phyloP scores from a whole-genome alignment of 345 rosid genomes.

The Gynandropsis gynandra region DNA sequence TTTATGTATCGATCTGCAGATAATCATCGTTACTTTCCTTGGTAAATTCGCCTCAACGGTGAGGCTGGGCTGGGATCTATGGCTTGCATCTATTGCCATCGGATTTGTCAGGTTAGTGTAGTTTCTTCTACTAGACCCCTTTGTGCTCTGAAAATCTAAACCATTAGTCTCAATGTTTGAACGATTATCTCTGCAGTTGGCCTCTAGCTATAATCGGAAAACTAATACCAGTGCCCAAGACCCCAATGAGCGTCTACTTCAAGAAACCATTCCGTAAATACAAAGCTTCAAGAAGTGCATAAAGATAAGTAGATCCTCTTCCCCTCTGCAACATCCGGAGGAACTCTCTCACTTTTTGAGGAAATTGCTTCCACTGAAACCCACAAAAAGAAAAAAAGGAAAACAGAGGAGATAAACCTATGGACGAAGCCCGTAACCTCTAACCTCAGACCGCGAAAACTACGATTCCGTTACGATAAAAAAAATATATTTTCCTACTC shows the following conservation, averaged over 20 bases:
- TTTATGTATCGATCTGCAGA: slow-evolving; percentile 38
- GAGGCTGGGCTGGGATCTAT: slow-evolving; percentile 57
- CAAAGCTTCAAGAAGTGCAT: slow-evolving; percentile 26
- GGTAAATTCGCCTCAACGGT: slow-evolving; percentile 73
- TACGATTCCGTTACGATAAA: no score
- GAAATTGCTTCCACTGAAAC: no score
- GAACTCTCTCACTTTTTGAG: no score
- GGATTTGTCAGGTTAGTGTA: slow-evolving; percentile 76
- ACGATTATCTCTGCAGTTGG: slow-evolving; percentile 52
- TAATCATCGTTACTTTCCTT: slow-evolving; percentile 73
- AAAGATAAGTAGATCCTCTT: not conserved
- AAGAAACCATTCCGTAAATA: slow-evolving; percentile 39
- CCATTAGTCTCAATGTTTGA: not conserved
- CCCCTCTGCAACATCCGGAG: no score
- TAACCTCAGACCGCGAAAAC: no score
- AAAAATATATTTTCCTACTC: slow-evolving; percentile 14
- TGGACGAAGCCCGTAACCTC: no score
- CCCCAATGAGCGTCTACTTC: slow-evolving; percentile 44
- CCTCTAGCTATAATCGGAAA: slow-evolving; percentile 83
- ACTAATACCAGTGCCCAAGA: slow-evolving; percentile 71
- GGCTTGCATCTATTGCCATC: slow-evolving; percentile 59
- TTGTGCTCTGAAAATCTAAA: slow-evolving; percentile 57
- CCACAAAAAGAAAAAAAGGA: no score
- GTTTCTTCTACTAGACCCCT: slow-evolving; percentile 26
- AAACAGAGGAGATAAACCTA: no score